Base-by-base conservation (phyloP, 73 alveolate species). In the Stentor roeselii region DNA sequence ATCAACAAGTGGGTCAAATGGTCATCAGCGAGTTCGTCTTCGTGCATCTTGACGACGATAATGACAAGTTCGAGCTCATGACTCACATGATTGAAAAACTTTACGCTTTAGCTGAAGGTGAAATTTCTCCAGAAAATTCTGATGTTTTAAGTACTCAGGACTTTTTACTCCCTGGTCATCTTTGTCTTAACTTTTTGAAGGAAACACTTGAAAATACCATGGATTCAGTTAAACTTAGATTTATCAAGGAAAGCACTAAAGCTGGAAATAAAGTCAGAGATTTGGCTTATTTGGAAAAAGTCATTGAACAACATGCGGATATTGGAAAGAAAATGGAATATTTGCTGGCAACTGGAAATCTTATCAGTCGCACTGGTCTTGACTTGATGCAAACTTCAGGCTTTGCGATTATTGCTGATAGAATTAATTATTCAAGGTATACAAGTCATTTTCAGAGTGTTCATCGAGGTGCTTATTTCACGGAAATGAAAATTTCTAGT, bases 401-500 rank as follows among this genome's bases (percentile, higher is more conserved):
- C 36, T 96, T 92, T 84, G 87, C 96, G 27, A 94, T 96, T 58
- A 96, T 95, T 4, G 99, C 98, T 1, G 99, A 96, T 86, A 91
- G 94, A 88, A 87, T 96, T 40, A 96, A 96, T 86, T 83, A 83
- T 87, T 88, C 97, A 86, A 89, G 99, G 84, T 98, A 92, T 86
- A 87, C 97, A 36, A 91, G 99, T 36, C 99, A 98, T 90, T 98
- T 98, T 78, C 94, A 98, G 86, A 85, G 99, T 37, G 94, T 98
- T 37, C 99, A 98, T 85, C 92, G 99, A 89, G 99, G 99, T 6
- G 95, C 95, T 59, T 98, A 97, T 89, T 98, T 98, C 86, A 98
- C 99, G 15, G 97, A 98, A 76, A 97, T 97, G 99, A 96, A 98
- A 89, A 98, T 99, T 3, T 92, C 99, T 1, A 91, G 98, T 36